Evolutionary conservation across 2,329 filamentous ascomycete genomes (phyloP).

Genomic region (Plectosphaerella plurivora): DNA sequence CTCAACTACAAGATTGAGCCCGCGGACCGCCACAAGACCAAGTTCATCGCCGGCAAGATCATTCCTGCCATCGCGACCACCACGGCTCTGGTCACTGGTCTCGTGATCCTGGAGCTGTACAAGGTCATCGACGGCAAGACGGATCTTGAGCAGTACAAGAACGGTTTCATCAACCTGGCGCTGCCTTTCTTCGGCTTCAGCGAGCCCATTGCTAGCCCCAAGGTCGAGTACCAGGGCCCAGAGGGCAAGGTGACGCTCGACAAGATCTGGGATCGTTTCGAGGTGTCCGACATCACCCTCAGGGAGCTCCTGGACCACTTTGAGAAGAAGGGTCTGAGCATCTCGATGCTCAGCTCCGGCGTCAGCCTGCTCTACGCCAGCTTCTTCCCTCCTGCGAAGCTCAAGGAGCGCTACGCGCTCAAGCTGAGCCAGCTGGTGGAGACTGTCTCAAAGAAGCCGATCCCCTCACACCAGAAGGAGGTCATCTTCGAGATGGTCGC

Average conservation of each 20-base stretch:
- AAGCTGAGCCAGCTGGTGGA: slow-evolving; percentile 88
- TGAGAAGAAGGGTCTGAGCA: slow-evolving; percentile 70
- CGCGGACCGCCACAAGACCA: slow-evolving; percentile 94
- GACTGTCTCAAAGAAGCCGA: slow-evolving; percentile 83
- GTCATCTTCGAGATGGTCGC: slow-evolving; percentile 95
- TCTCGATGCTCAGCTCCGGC: slow-evolving; percentile 95
- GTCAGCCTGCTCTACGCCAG: slow-evolving; percentile 91
- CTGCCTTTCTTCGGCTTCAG: slow-evolving; percentile 98
- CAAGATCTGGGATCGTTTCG: slow-evolving; percentile 97
- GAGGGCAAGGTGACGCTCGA: slow-evolving; percentile 80
- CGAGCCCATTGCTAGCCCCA: slow-evolving; percentile 90
- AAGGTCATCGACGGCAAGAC: slow-evolving; percentile 95
- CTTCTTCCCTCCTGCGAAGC: slow-evolving; percentile 76
- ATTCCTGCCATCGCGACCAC: slow-evolving; percentile 98
- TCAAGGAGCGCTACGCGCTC: slow-evolving; percentile 76
- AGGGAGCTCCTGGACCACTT: slow-evolving; percentile 81
- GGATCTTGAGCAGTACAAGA: slow-evolving; percentile 99
- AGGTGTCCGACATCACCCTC: slow-evolving; percentile 81
- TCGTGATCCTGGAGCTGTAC: slow-evolving; percentile 90
- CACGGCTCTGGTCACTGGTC: slow-evolving; percentile 88
- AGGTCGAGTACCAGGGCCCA: slow-evolving; percentile 81
- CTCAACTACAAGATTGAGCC: slow-evolving; percentile 96
- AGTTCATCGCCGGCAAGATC: slow-evolving; percentile 99
- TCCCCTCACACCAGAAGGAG: slow-evolving; percentile 89
- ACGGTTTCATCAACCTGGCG: slow-evolving; percentile 94